These are phyloP conservation scores for Cladosporium colombiae DNA, from an alignment of 2,329 filamentous ascomycete genomes.

Conservation along the genomic window DNA sequence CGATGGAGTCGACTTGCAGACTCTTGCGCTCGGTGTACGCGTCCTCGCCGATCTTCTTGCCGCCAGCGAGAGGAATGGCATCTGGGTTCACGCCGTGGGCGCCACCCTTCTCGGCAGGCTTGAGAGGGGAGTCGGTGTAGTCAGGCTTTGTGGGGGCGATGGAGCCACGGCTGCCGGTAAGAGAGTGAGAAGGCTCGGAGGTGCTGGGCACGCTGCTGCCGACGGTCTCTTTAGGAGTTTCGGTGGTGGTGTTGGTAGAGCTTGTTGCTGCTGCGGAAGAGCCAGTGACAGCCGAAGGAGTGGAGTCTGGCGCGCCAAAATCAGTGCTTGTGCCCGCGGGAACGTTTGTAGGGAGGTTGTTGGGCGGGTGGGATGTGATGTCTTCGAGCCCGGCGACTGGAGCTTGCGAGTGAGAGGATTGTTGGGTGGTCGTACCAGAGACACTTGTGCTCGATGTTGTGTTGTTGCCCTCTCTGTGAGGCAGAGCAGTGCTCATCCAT, in stretches of 20 bases:
- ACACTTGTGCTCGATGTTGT: not conserved
- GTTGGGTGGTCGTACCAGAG: slow-evolving; percentile 1
- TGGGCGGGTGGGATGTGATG: slow-evolving; percentile 10
- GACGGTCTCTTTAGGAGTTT: not conserved
- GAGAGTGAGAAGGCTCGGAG: slow-evolving; percentile 6
- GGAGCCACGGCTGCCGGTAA: slow-evolving; percentile 15
- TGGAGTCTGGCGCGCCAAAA: not conserved
- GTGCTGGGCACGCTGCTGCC: not conserved
- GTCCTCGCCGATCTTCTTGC: slow-evolving; percentile 21
- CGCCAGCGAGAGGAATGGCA: slow-evolving; percentile 25
- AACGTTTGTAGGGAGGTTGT: slow-evolving; percentile 13
- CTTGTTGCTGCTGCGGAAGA: not conserved
- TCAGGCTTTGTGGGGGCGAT: slow-evolving; percentile 14
- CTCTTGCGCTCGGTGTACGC: slow-evolving; percentile 19
- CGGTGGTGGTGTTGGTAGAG: not conserved
- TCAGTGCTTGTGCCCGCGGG: slow-evolving; percentile 16
- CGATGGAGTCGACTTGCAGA: not conserved
- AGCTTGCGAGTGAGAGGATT: not conserved
- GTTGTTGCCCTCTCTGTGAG: slow-evolving; percentile 10
- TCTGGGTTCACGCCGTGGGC: slow-evolving; percentile 21
- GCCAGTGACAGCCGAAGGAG: not conserved
- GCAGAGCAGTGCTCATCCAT: slow-evolving; percentile 21
- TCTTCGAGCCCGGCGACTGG: not conserved
- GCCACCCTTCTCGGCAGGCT: slow-evolving; percentile 16
- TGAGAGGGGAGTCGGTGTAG: slow-evolving; percentile 18